These are phyloP conservation scores for Monilinia vaccinii-corymbosi DNA, from an alignment of 2,329 filamentous ascomycete species.

Conservation along the genomic window DNA sequence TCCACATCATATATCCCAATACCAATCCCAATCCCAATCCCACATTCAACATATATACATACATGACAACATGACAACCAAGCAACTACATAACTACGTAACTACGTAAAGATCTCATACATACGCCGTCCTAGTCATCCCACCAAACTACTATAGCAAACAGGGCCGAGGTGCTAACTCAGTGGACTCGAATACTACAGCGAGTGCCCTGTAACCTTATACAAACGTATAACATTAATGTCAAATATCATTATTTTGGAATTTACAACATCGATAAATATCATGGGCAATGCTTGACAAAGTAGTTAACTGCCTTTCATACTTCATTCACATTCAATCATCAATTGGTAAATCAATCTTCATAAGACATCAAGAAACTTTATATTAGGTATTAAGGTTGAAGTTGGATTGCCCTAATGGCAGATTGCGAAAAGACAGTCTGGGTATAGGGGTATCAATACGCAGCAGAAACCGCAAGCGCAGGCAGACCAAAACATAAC, in stretches of 20 bases:
- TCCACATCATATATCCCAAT: too few species aligned
- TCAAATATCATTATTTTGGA: not conserved
- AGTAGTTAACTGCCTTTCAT: not conserved
- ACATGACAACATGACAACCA: too few species aligned
- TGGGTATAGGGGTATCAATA: constrained; percentile 34
- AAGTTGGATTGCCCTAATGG: constrained; percentile 29
- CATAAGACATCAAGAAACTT: constrained; percentile 21
- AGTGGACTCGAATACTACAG: too few species aligned
- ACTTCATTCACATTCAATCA: not conserved
- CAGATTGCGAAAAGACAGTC: constrained; percentile 32
- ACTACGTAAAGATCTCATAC: too few species aligned
- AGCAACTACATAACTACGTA: too few species aligned
- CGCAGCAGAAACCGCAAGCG: constrained; percentile 27
- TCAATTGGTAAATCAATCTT: not conserved
- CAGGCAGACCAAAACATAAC: constrained; percentile 19
- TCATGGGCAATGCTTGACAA: too few species aligned
- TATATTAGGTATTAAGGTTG: constrained; percentile 31
- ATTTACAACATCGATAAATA: not conserved
- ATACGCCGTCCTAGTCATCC: not conserved
- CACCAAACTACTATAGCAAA: not conserved
- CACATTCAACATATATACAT: too few species aligned
- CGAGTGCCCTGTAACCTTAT: not conserved
- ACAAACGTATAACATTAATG: not conserved
- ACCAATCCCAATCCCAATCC: too few species aligned
- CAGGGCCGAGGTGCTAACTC: too few species aligned